Conservation (phyloP, 2,329 filamentous ascomycete genomes). For the Aphanocladium album region DNA sequence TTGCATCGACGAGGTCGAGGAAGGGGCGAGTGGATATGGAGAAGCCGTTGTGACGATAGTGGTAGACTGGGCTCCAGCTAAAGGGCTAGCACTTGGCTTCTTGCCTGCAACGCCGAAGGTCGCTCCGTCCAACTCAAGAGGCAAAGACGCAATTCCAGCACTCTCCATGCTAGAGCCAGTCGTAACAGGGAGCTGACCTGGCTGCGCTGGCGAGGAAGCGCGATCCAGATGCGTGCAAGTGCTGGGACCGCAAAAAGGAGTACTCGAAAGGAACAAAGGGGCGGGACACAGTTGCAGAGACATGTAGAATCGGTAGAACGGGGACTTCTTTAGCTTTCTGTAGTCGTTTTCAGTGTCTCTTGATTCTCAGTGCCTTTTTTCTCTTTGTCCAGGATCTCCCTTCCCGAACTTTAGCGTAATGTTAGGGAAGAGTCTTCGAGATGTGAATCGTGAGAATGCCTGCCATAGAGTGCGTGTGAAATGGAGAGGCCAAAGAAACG, state of each 20-base stretch:
- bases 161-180: not conserved
- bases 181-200: not conserved
- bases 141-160: not conserved
- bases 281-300: slow-evolving; percentile 5
- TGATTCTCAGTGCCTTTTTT: not conserved
- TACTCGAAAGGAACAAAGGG: not conserved
- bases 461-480: not conserved
- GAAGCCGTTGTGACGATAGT: not conserved
- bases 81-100: not conserved
- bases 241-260: not conserved
- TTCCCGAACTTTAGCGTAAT: not conserved
- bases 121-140: not conserved
- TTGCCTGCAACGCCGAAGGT: not conserved
- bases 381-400: not conserved
- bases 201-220: not conserved
- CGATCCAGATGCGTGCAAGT: not conserved
- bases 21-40: not conserved
- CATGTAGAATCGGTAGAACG: not conserved
- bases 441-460: not conserved
- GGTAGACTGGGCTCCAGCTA: not conserved
- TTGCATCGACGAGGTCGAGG: not conserved
- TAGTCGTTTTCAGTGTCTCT: not conserved
- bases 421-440: not conserved
- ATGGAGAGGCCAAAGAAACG: not conserved
- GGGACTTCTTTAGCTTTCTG: not conserved